These are phyloP conservation scores for Lentithecium fluviatile DNA, from an alignment of 495 filamentous ascomycete genomes.

Conservation along the genomic window DNA sequence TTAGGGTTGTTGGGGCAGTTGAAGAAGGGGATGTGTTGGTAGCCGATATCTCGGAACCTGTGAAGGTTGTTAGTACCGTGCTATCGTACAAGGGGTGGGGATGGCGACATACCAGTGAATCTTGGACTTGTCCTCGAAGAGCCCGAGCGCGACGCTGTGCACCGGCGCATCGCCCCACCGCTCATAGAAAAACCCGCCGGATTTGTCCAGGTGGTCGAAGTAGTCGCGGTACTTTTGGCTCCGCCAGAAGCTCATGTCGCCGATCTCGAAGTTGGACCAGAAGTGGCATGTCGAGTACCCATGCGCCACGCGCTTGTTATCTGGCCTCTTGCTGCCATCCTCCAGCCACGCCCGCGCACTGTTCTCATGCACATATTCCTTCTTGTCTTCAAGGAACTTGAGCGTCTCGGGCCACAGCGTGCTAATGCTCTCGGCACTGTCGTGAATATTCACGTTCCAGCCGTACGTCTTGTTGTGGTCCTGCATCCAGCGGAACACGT, in stretches of 20 bases:
- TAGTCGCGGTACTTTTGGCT: conserved; percentile 89
- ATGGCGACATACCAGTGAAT: conserved; percentile 80
- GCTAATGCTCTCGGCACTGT: conserved; percentile 79
- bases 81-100: not conserved
- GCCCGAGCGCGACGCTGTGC: conserved; percentile 88
- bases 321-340: conserved; percentile 72
- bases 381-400: conserved; percentile 78
- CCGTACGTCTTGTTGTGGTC: conserved; percentile 98
- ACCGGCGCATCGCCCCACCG: conserved; percentile 98
- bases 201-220: conserved; percentile 91
- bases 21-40: conserved; percentile 97
- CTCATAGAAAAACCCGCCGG: conserved; percentile 98
- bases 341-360: conserved; percentile 86
- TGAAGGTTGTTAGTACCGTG: not conserved
- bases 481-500: conserved; percentile 97
- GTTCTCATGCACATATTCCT: conserved; percentile 75
- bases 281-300: conserved; percentile 99
- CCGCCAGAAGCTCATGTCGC: conserved; percentile 91
- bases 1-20: conserved; percentile 97
- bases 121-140: conserved; percentile 87
- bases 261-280: conserved; percentile 99
- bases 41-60: conserved; percentile 99
- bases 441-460: conserved; percentile 97
- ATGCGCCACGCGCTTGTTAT: conserved; percentile 74
- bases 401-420: conserved; percentile 93